Evolutionary conservation across 306 rosid species (phyloP), one percentile per base, ranked within the genome.

Genomic region (Purshia tridentata): DNA sequence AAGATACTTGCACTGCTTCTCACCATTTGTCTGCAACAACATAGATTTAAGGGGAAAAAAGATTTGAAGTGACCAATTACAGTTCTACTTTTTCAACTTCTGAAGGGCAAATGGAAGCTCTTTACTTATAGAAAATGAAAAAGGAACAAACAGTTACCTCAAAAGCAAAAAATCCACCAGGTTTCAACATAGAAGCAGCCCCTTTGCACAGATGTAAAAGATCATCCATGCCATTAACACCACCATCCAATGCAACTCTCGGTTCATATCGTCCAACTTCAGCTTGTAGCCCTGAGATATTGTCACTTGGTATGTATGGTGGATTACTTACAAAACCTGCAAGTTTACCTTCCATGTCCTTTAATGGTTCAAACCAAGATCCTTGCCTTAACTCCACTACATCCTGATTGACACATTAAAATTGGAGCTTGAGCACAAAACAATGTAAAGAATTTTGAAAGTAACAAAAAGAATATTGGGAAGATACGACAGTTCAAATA

Each of bases 211-310:
- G 90, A 88, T 84, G 95, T 54, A 86, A 69, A 69, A 91, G 96
- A 60, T 85, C 86, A 73, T 80, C 76, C 91, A 84, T 85, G 76
- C 96, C 97, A 57, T 80, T 72, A 45, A 65, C 48, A 55, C 97
- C 97, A 53, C 96, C 98, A 70, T 91, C 98, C 79, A 94, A 78
- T 40, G 98, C 96, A 60, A 67, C 57, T 71, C 73, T 83, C 2
- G 98, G 98, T 70, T 91, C 97, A 55, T 89, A 94, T 41, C 86
- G 85, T 55, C 95, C 91, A 66, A 94, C 96, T 83, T 91, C 97
- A 77, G 95, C 97, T 75, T 94, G 97, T 54, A 94, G 83, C 47
- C 88, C 87, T n/a, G 88, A 50, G 42, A 91, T 86, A 29, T 88
- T 75, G 56, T 76, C 84, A 73, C 92, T 89, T 49, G 97, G 97